These are phyloP conservation scores for Chenopodium quinoa DNA, from an alignment of 148 eudicot genomes.

Conservation along the genomic window DNA sequence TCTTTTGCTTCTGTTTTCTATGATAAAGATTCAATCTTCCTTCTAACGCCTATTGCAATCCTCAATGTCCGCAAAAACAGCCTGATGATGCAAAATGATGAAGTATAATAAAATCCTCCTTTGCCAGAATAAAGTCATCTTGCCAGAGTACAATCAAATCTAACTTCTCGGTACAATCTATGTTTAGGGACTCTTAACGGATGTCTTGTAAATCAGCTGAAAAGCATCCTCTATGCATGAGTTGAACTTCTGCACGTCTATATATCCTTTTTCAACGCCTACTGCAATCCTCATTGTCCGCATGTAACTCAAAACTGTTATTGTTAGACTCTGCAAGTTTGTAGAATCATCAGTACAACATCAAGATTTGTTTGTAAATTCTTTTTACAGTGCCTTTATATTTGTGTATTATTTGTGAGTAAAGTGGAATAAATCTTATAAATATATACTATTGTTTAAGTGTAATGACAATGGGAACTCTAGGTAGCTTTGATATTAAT, in stretches of 20 bases:
- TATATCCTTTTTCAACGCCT: constrained; percentile 46
- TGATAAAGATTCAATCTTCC: neutral
- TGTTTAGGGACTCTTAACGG: constrained; percentile 25
- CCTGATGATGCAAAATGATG: too few relatives aligned
- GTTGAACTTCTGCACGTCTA: constrained; percentile 44
- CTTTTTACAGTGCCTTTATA: too few relatives aligned
- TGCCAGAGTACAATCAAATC: neutral
- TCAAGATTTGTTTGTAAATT: neutral
- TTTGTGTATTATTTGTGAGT: too few relatives aligned
- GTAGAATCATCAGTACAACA: neutral
- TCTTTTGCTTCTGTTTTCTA: neutral
- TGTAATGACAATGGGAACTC: neutral
- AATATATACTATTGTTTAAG: neutral
- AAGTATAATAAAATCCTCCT: neutral
- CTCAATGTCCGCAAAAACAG: constrained; percentile 32
- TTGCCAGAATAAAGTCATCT: neutral
- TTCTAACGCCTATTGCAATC: constrained; percentile 35
- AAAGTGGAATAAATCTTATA: too few relatives aligned
- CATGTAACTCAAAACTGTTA: constrained; percentile 60
- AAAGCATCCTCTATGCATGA: constrained; percentile 55
- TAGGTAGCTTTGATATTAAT: neutral
- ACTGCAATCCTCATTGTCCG: constrained; percentile 45
- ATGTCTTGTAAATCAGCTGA: constrained; percentile 42
- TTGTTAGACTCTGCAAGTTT: constrained; percentile 60
- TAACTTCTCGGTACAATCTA: neutral